Percentiles rank a stretch among this genome's conserved stretches.
Evolutionary conservation across 73 alveolate genomes (phyloP).

Genomic region (Paramecium sexaurelia): DNA sequence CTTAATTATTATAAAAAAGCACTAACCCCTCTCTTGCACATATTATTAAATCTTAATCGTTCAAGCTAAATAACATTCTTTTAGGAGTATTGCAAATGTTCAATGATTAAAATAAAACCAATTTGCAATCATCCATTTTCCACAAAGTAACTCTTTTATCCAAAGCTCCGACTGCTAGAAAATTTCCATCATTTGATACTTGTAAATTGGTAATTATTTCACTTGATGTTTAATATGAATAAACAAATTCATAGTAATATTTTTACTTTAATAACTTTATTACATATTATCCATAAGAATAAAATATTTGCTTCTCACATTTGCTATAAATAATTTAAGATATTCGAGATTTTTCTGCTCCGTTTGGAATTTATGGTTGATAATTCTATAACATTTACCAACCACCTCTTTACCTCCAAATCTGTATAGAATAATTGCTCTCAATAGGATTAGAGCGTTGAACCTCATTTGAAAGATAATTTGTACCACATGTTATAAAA

Average conservation of each 20-base stretch:
- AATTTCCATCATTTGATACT: neutral
- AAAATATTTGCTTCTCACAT: neutral
- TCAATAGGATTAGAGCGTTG: neutral
- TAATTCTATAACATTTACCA: neutral
- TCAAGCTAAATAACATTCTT: neutral
- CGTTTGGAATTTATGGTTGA: neutral
- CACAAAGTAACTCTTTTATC: neutral
- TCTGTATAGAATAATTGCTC: neutral
- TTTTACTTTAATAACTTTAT: neutral
- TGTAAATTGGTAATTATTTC: neutral
- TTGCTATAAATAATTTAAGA: neutral
- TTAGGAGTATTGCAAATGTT: neutral
- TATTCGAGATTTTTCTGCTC: neutral
- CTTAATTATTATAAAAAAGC: neutral
- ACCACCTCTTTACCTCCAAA: neutral
- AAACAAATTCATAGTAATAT: neutral
- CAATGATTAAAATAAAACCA: neutral
- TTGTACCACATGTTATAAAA: neutral
- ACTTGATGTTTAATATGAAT: neutral
- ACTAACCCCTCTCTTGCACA: neutral
- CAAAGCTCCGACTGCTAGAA: neutral
- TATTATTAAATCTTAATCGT: neutral
- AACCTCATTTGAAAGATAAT: neutral
- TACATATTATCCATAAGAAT: neutral
- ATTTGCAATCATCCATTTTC: neutral